A percentile compares a stretch with the other conserved stretches of the same genome.
Evolutionary conservation across 768 basidiomycete genomes (phyloP).

Genomic region (Suillus variegatus): DNA sequence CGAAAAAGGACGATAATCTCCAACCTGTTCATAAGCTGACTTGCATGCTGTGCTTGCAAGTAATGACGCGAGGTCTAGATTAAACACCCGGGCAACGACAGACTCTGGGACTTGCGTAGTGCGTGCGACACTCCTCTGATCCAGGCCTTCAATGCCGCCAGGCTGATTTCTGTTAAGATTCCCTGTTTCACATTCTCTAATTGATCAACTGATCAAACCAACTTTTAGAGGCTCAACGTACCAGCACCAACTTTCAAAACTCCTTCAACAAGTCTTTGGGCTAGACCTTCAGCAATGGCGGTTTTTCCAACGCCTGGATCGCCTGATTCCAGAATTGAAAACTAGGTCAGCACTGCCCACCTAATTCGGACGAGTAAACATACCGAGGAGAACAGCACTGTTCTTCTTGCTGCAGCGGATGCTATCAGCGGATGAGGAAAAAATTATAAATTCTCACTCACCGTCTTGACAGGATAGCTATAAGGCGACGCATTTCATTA

Average conservation of each 20-base stretch:
- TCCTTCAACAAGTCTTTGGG: slow-evolving; percentile 5
- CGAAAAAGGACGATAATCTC: not conserved
- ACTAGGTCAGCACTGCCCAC: not conserved
- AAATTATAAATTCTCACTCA: not conserved
- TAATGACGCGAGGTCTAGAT: slow-evolving; percentile 9
- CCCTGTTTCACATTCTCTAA: not conserved
- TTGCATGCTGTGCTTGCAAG: slow-evolving; percentile 14
- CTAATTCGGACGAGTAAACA: not conserved
- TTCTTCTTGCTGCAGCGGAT: slow-evolving; percentile 12
- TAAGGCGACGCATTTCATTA: slow-evolving; percentile 4
- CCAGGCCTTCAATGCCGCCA: not conserved
- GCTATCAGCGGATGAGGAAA: not conserved
- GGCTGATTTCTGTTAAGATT: not conserved
- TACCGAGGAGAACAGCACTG: slow-evolving; percentile 12
- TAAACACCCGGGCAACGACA: slow-evolving; percentile 11
- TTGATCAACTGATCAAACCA: not conserved
- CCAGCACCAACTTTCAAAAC: not conserved
- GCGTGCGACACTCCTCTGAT: not conserved
- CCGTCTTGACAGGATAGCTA: slow-evolving; percentile 3
- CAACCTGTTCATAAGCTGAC: slow-evolving; percentile 12
- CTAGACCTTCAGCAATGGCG: slow-evolving; percentile 10
- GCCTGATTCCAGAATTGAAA: not conserved
- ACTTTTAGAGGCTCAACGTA: not conserved
- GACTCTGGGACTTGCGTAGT: slow-evolving; percentile 9
- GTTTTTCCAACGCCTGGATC: slow-evolving; percentile 13